Conservation (phyloP, 2,329 filamentous ascomycete species). For the Cercospora zeina region DNA sequence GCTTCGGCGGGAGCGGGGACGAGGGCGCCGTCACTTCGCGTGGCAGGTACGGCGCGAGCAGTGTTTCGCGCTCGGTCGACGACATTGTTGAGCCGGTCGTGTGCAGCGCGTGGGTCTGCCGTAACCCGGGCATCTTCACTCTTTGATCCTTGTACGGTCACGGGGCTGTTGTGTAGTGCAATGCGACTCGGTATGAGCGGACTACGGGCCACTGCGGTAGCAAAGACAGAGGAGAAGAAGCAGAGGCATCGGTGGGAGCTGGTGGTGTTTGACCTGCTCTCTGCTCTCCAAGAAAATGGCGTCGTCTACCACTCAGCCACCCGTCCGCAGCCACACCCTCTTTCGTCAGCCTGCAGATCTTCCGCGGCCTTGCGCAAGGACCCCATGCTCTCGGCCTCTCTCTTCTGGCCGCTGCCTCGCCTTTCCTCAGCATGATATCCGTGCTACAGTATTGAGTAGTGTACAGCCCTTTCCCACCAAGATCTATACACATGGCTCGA, state of each 20-base stretch:
- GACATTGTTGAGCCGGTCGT: constrained; percentile 34
- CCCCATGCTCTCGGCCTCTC: constrained; percentile 1
- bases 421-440: constrained; percentile 5
- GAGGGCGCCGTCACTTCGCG: constrained; percentile 23
- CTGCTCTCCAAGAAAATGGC: constrained; percentile 1
- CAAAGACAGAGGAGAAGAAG: background rate
- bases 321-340: constrained; percentile 2
- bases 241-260: background rate
- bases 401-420: no score
- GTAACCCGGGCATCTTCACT: constrained; percentile 35
- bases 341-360: constrained; percentile 17
- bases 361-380: constrained; percentile 3
- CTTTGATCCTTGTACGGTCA: background rate
- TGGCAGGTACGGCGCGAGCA: constrained; percentile 41
- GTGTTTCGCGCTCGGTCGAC: constrained; percentile 36
- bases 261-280: background rate
- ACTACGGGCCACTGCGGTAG: background rate
- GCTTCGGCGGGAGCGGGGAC: constrained; percentile 12
- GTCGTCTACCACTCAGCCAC: constrained; percentile 10
- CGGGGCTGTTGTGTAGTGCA: background rate
- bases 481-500: constrained; percentile 15
- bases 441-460: constrained; percentile 14
- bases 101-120: constrained; percentile 36
- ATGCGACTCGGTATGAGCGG: background rate
- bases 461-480: constrained; percentile 15